Evolutionary conservation across 495 filamentous ascomycete genomes (phyloP), one percentile per base, ranked within the genome.

Genomic region (Aspergillus campestris): DNA sequence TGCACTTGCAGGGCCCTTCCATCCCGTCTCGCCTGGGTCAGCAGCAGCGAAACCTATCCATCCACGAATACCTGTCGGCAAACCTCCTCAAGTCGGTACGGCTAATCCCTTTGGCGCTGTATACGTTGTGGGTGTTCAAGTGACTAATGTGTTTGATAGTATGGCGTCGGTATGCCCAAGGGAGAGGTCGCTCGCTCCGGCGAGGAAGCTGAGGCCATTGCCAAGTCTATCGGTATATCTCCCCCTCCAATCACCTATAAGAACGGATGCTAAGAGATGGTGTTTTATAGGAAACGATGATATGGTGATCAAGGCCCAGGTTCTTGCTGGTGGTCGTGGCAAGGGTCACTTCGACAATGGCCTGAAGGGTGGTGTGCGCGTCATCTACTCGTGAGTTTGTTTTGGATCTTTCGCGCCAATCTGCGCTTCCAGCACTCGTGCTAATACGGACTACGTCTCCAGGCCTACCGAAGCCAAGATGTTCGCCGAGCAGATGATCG

Each of bases 221-320:
- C 92, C 32, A 90, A 88, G 71, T 71, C 82, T 45, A 88, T 98
- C 60, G 87, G 82, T 84, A 75, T 42, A 61, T 56, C 13, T 43
- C 38, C 27, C 9, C 32, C 12, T 33, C 11, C 38, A 44, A 29
- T 55, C 33, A 47, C 39, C 42, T 45, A 31, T 15, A 10, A 44
- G 38, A 38, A 43, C 38, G 49, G 44, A 27, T 56, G 34, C 66
- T 66, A 50, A 64, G 43, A 56, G 55, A 53, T 47, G 49, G 34
- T 48, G 14, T 1, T 35, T 42, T 28, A 11, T 49, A 86, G 80
- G 83, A 55, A 86, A 84, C 56, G 92, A 94, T 60, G 92, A 98
- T 62, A 87, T 96, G 84, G 92, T 98, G 50, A 96, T 98, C 78
- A 98, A 98, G 80, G 92, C 92, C 45, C 92, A 98, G 75, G 94